Base-by-base conservation (phyloP, 306 rosid species). In the Prunus persica region DNA sequence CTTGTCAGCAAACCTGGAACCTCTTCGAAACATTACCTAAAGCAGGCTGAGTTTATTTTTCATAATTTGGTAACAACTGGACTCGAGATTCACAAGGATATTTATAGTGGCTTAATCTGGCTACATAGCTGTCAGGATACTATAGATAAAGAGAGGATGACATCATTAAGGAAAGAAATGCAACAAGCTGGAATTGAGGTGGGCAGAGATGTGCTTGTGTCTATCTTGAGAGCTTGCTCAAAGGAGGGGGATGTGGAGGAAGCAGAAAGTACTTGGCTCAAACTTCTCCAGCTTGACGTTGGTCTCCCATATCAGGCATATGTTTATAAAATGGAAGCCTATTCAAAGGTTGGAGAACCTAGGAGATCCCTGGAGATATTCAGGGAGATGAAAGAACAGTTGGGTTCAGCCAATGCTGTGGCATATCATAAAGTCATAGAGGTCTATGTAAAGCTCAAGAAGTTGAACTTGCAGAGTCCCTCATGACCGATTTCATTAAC, bases 71-170 rank as follows among this genome's bases (percentile, higher is more conserved):
- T 89, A 62, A 87, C 97, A 32, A 84, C 86, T 79, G 91, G 95
- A 43, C 90, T 91, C 20, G 86, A 85, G 75, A 74, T 94, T 49
- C 96, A 90, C 55, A 91, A 90, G 76, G 93, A 94, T 81, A 87
- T 94, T 64, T 94, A 87, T 56, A 86, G 87, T 64, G 97, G 98
- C 74, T 84, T 94, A 69, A 89, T 94, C 89, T 90, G 96, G 98
- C 89, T 94, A 57, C 98, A 91, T 83, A 94, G 98, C 83, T 89
- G 85, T 84, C 98, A 94, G 84, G 93, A 90, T 76, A 76, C 86
- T 30, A 73, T 91, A 49, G 98, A 94, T 85, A 89, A 63, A 82
- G 91, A 89, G 71, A 86, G 98, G 85, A 85, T 94, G 62, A 43
- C 67, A 5, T 85, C 57, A n/a, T 67, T 94, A 73, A 84, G 87